phyloP scores from a whole-genome alignment of 345 rosid genomes.

The Moricandia arvensis region DNA sequence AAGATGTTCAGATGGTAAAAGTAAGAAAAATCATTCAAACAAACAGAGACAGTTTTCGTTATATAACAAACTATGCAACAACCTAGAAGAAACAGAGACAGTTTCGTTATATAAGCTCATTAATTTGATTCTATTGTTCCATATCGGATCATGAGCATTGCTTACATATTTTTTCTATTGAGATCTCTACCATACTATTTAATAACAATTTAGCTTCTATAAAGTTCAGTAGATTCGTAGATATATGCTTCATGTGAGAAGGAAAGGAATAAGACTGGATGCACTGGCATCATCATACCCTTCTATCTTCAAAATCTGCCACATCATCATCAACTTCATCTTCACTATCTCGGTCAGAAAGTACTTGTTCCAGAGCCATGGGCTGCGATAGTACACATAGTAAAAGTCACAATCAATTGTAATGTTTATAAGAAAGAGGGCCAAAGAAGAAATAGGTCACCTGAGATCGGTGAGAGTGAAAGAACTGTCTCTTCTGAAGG shows the following conservation, averaged over 20 bases:
- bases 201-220: conserved; percentile 5
- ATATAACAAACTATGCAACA: not conserved
- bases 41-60: conserved; percentile 4
- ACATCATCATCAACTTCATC: conserved; percentile 99
- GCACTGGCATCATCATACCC: conserved; percentile 5
- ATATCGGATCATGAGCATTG: conserved; percentile 5
- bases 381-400: conserved; percentile 50
- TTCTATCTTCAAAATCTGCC: conserved; percentile 91
- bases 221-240: not conserved
- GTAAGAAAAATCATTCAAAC: not conserved
- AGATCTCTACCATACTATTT: conserved; percentile 3
- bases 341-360: conserved; percentile 94
- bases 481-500: conserved; percentile 88
- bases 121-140: conserved; percentile 14
- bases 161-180: conserved; percentile 7
- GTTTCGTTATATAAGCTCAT: not conserved
- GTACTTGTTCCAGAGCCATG: conserved; percentile 91
- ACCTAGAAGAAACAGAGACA: too few relatives aligned
- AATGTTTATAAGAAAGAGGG: not conserved
- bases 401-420: conserved; percentile 12
- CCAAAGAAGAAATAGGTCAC: conserved; percentile 38
- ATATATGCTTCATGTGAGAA: conserved; percentile 1
- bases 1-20: not conserved
- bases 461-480: conserved; percentile 99
- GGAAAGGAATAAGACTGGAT: not conserved